These are phyloP conservation scores for Penicillium silybi DNA, from an alignment of 495 filamentous ascomycete species.

Conservation along the genomic window DNA sequence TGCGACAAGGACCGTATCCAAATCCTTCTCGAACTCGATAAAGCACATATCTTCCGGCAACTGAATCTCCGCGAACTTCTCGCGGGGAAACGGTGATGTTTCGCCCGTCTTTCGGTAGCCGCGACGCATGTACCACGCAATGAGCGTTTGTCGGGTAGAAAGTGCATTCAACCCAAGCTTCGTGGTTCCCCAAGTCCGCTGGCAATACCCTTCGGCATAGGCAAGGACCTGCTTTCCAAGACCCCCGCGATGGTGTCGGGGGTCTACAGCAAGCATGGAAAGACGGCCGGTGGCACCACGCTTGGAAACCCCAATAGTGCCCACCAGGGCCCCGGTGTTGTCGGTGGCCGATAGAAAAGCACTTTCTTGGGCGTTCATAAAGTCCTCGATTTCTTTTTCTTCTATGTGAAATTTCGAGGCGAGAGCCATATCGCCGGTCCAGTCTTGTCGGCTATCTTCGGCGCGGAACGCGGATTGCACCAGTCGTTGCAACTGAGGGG, in stretches of 20 bases:
- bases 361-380: constrained; percentile 36
- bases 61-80: constrained; percentile 19
- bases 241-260: constrained; percentile 31
- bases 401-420: constrained; percentile 27
- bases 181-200: constrained; percentile 23
- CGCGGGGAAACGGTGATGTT: constrained; percentile 34
- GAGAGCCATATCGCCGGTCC: constrained; percentile 38
- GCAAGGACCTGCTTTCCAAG: constrained; percentile 36
- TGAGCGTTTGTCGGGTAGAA: constrained; percentile 33
- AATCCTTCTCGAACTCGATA: constrained; percentile 28
- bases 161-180: constrained; percentile 37
- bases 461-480: constrained; percentile 43
- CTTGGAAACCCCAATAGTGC: constrained; percentile 31
- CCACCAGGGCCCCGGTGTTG: constrained; percentile 20
- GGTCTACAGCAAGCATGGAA: constrained; percentile 40
- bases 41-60: constrained; percentile 39
- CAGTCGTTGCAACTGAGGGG: constrained; percentile 22
- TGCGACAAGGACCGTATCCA: neutral
- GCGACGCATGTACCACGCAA: constrained; percentile 41
- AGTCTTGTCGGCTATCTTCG: constrained; percentile 31
- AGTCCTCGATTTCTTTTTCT: constrained; percentile 23
- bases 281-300: constrained; percentile 24
- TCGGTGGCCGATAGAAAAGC: constrained; percentile 32
- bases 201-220: constrained; percentile 37
- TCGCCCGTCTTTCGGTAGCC: constrained; percentile 41